Conservation (phyloP, 1,284 basidiomycete genomes). For the Vanrija sp. region DNA sequence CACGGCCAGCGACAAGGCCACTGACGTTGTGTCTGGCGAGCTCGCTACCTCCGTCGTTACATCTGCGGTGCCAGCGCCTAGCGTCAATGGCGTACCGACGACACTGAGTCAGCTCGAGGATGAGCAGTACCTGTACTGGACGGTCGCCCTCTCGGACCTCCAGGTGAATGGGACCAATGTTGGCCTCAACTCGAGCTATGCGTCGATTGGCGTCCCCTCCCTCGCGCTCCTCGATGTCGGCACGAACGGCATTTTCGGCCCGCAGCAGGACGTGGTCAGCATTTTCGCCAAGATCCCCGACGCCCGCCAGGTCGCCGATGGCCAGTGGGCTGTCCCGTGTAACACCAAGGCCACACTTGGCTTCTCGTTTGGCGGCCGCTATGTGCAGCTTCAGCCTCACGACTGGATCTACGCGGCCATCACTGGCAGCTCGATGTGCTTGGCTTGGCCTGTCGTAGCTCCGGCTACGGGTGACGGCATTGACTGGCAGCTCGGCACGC, state of each 20-base stretch:
- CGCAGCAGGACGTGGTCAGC: constrained; percentile 69
- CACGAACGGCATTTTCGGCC: constrained; percentile 71
- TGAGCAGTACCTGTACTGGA: constrained; percentile 69
- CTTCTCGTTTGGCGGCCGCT: constrained; percentile 65
- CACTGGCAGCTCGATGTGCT: constrained; percentile 63
- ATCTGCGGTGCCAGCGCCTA: background rate
- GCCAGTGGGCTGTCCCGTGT: constrained; percentile 80
- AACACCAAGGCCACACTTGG: constrained; percentile 62
- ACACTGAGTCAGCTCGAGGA: constrained; percentile 20
- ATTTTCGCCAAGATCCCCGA: constrained; percentile 63
- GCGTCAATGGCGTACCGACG: background rate
- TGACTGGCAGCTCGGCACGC: constrained; percentile 82
- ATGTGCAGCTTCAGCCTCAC: constrained; percentile 67
- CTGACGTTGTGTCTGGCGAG: background rate
- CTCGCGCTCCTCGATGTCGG: constrained; percentile 77
- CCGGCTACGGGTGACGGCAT: constrained; percentile 69
- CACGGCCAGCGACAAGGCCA: background rate
- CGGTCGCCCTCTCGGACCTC: constrained; percentile 61
- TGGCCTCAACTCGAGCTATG: constrained; percentile 64
- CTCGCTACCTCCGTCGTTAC: background rate
- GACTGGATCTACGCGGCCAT: constrained; percentile 79
- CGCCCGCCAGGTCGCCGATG: constrained; percentile 63
- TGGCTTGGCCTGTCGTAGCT: constrained; percentile 73
- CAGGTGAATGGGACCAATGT: constrained; percentile 62
- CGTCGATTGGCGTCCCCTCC: constrained; percentile 57